These are phyloP conservation scores for Monilinia vaccinii-corymbosi DNA, from an alignment of 2,329 filamentous ascomycete species.

Conservation along the genomic window DNA sequence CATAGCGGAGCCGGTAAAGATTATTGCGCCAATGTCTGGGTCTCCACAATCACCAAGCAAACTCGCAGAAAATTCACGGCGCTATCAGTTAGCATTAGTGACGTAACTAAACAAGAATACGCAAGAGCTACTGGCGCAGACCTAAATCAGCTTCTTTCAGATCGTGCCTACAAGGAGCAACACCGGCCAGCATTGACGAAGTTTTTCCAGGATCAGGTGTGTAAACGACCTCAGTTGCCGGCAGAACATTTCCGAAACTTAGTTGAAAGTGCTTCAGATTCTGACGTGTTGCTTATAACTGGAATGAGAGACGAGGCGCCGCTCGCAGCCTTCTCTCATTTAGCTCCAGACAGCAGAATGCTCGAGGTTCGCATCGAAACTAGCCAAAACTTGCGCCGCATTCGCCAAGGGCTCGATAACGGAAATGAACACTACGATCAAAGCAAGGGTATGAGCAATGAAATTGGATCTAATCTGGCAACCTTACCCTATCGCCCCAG, in stretches of 20 bases:
- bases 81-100: conserved; percentile 46
- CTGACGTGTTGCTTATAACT: conserved; percentile 51
- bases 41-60: conserved; percentile 30
- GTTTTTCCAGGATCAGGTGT: conserved; percentile 42
- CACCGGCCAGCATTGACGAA: conserved; percentile 43
- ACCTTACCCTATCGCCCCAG: conserved; percentile 32
- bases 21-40: conserved; percentile 47
- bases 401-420: conserved; percentile 30
- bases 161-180: conserved; percentile 53
- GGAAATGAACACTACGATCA: conserved; percentile 7
- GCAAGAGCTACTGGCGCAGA: conserved; percentile 41
- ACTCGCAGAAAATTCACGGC: conserved; percentile 29
- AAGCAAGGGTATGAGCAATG: conserved; percentile 11
- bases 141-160: conserved; percentile 37
- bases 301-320: conserved; percentile 45
- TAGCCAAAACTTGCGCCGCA: conserved; percentile 30
- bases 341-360: conserved; percentile 43
- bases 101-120: conserved; percentile 48
- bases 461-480: conserved; percentile 19
- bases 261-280: conserved; percentile 34
- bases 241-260: conserved; percentile 36
- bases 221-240: conserved; percentile 36
- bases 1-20: conserved; percentile 50
- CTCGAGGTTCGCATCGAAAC: conserved; percentile 44
- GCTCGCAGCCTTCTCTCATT: conserved; percentile 42